Base-by-base conservation (phyloP, 1,284 basidiomycete species). In the Stygiomarasmius scandens region DNA sequence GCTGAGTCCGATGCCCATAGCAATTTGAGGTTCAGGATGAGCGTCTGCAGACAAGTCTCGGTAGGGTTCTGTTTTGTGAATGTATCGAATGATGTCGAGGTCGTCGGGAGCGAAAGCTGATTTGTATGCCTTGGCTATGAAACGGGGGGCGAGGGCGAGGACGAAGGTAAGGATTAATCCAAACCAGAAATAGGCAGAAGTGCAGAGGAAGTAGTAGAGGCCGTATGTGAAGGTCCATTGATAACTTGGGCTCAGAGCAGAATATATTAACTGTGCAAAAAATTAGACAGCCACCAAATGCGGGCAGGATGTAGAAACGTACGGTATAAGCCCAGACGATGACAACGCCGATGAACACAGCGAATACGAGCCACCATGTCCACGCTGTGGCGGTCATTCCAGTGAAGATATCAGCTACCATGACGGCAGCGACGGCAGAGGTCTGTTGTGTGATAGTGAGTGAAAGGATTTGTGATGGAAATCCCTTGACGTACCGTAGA, bases 351-450 rank as follows among this genome's bases (percentile, higher is more conserved):
- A 98, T 73, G 60, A 85, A 82, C 16, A 98, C 80, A 29, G 87
- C 87, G 63, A 92, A 93, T 70, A 92, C 90, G 12, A 98, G 90
- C 94, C 95, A 99, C 61, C 84, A 89, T 10, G 91, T 98, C 96
- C 96, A 98, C 0, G 90, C 87, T 58, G 84, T 85, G 1, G 92
- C 94, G 69, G 94, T 93, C 53, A 99, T 77, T 19, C 95, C 96
- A 63, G 93, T 93, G 79, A 91, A 98, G 54, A 95, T 68, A 72
- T 96, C 97, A 46, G 90, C 92, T 43, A 83, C 78, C 66, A 93
- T 80, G 56, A 94, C 95, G 14, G 93, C 89, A 2, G 87, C 77
- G 53, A 98, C 86, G 16, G 85, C 93, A 89, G 98, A 95, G 19
- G 87, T 85, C 83, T 92, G 54, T 5, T 41, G 56, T 1, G 49